These are phyloP conservation scores for Prunus davidiana DNA, from an alignment of 306 rosid species.

Conservation along the genomic window DNA sequence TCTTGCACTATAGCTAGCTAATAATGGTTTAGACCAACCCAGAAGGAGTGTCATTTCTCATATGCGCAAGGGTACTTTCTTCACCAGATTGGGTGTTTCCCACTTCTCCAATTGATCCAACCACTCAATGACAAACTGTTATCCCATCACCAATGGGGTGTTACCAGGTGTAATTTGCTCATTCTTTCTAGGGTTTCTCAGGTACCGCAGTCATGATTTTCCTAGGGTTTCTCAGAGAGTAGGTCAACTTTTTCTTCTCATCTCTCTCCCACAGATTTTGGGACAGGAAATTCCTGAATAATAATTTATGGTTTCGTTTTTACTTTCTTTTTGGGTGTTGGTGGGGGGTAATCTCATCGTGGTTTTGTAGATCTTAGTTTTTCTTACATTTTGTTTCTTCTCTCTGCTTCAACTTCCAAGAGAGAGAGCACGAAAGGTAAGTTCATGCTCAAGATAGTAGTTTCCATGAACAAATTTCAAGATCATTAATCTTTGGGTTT, in stretches of 20 bases:
- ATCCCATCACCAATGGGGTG: slow-evolving; percentile 11
- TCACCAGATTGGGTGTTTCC: slow-evolving; percentile 12
- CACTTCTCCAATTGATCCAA: slow-evolving; percentile 24
- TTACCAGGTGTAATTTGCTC: neutral
- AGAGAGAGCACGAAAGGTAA: slow-evolving; percentile 3
- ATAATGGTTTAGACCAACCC: slow-evolving; percentile 12
- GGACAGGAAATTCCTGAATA: neutral
- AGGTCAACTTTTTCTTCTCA: neutral
- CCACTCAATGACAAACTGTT: slow-evolving; percentile 17
- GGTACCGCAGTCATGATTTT: neutral
- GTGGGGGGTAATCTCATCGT: neutral
- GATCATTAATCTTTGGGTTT: neutral
- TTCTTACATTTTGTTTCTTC: neutral
- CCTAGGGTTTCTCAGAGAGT: slow-evolving; percentile 2
- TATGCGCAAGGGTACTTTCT: neutral
- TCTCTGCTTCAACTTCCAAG: slow-evolving; percentile 3
- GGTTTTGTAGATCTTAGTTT: slow-evolving; percentile 5
- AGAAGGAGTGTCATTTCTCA: slow-evolving; percentile 14
- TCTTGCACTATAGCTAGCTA: neutral
- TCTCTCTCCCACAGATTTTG: neutral
- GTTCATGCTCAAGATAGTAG: neutral
- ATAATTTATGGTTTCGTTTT: neutral
- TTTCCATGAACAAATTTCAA: neutral
- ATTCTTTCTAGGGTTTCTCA: slow-evolving; percentile 4
- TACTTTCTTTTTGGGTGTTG: neutral